Evolutionary conservation across 1,284 basidiomycete species (phyloP), one percentile per base, ranked within the genome.

Genomic region (Malassezia nana): DNA sequence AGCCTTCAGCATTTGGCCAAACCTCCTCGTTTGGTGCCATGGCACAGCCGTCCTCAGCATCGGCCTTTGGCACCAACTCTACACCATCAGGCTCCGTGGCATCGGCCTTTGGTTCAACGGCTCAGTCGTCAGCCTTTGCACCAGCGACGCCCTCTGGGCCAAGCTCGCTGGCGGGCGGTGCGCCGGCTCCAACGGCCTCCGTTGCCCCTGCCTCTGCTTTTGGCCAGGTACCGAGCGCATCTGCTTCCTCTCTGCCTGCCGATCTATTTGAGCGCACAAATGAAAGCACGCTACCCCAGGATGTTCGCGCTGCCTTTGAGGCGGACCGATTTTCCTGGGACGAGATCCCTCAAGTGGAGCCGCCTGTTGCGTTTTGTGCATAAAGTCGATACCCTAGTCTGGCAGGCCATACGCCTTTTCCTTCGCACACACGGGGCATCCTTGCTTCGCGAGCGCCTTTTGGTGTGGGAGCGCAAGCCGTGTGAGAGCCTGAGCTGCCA

Each of bases 311-410:
- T 6, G 32, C 28, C 13, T 56, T 56, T 38, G 16, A 50, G 5
- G 44, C 46, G 9, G 48, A 46, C 6, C n/a, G 26, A 9, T 56
- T 56, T 43, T 16, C 20, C 8, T 56, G 54, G 54, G 54, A 29
- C 15, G 18, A 28, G 6, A 45, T 56, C 6, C 54, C 54, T 13
- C 46, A 45, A 15, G 41, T 43, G n/a, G 54, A 56, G 49, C 54
- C 54, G 8, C 54, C 54, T 6, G 22, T n/a, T 2, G 33, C 54
- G 6, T 30, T 56, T 6, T 51, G 35, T 33, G 38, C 49, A 30
- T 56, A 56, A 28, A 32, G 32, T 50, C 35, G 40, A 24, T 49
- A 26, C 26, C 29, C 38, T 49, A 39, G 20, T 30, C 46, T 3
- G 25, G 16, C n/a, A 55, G 24, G 18, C 48, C 26, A 25, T 55